phyloP scores from a whole-genome alignment of 2,329 filamentous ascomycete genomes.

The Penicillium oxalicum region DNA sequence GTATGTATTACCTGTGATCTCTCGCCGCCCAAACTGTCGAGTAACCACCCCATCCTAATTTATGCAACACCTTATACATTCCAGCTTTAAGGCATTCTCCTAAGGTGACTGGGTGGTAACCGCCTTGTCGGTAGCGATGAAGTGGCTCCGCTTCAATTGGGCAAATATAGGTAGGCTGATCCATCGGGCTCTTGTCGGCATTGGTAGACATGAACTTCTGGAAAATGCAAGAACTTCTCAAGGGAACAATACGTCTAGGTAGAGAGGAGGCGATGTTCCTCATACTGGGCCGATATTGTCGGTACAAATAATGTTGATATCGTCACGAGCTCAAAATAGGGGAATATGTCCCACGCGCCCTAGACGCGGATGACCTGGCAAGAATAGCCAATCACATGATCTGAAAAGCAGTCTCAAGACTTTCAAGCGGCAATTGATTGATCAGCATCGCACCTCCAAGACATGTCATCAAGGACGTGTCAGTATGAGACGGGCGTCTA shows the following conservation, averaged over 20 bases:
- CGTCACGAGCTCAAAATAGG: neutral
- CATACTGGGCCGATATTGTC: neutral
- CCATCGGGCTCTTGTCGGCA: slow-evolving; percentile 4
- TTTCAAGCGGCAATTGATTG: slow-evolving; percentile 4
- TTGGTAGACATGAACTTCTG: slow-evolving; percentile 3
- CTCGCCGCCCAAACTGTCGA: slow-evolving; percentile 35
- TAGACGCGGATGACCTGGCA: neutral
- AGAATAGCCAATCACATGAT: slow-evolving; percentile 5
- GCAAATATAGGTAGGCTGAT: neutral
- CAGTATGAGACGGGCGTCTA: neutral
- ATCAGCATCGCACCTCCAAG: neutral
- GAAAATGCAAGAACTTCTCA: slow-evolving; percentile 1
- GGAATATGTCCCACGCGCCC: slow-evolving; percentile 2
- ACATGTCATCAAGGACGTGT: neutral
- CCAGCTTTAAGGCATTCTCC: slow-evolving; percentile 24
- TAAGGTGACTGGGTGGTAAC: slow-evolving; percentile 31
- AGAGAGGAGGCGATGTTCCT: neutral
- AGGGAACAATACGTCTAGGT: neutral
- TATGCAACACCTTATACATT: slow-evolving; percentile 35
- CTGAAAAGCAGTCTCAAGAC: neutral
- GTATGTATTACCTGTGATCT: slow-evolving; percentile 21
- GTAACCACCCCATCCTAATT: slow-evolving; percentile 33
- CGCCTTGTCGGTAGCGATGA: slow-evolving; percentile 23
- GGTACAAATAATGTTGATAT: neutral
- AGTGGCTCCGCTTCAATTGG: slow-evolving; percentile 15